phyloP scores from a whole-genome alignment of 441 rosid species.

The Biscutella laevigata region DNA sequence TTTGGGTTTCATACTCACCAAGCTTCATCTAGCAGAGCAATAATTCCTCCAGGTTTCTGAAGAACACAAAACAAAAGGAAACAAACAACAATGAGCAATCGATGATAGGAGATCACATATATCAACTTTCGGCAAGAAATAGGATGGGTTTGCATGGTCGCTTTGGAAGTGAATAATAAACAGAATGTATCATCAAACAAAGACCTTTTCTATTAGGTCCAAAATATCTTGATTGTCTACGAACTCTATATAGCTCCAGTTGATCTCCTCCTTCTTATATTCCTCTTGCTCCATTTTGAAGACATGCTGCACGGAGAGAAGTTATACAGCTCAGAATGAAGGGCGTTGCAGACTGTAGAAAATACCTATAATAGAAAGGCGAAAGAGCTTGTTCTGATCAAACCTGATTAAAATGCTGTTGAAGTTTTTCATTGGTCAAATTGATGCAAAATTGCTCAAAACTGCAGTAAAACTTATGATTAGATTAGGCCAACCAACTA shows the following conservation, averaged over 20 bases:
- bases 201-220: conserved; percentile 93
- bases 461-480: conserved; percentile 19
- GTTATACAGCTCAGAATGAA: conserved; percentile 10
- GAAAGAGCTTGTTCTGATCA: conserved; percentile 14
- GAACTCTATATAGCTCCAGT: conserved; percentile 98
- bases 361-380: neutral
- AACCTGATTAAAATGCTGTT: conserved; percentile 90
- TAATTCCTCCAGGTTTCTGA: conserved; percentile 99
- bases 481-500: conserved; percentile 17
- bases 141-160: neutral
- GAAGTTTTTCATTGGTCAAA: conserved; percentile 86
- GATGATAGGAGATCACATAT: conserved; percentile 9
- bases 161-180: conserved; percentile 1
- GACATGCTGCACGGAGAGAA: conserved; percentile 58
- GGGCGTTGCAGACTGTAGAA: conserved; percentile 1
- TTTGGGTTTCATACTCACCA: conserved; percentile 49
- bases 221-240: conserved; percentile 89
- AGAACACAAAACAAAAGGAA: conserved; percentile 11
- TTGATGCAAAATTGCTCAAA: conserved; percentile 93
- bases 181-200: conserved; percentile 12
- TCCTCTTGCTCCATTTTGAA: too few relatives aligned
- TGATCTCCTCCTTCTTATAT: conserved; percentile 83
- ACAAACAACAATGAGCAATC: conserved; percentile 10
- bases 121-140: neutral
- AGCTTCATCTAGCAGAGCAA: conserved; percentile 98